Percentiles rank a stretch among this genome's conserved stretches.
Conservation (phyloP, 2,329 filamentous ascomycete genomes). For the Graphium sp. region DNA sequence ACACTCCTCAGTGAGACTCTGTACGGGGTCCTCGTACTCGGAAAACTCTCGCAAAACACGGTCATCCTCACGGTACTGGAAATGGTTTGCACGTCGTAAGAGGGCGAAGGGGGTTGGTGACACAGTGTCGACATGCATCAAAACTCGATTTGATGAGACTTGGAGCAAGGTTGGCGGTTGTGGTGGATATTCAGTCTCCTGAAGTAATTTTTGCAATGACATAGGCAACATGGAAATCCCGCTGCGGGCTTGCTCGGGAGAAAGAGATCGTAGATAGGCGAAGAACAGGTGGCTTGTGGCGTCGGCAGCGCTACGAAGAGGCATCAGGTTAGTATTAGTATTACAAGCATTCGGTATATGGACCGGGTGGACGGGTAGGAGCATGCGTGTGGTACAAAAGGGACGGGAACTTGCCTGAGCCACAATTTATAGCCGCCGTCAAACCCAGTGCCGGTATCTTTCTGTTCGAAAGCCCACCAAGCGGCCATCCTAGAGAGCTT, state of each 20-base stretch:
- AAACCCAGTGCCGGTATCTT: conserved; percentile 76
- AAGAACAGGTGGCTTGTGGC: conserved; percentile 96
- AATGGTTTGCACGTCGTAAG: conserved; percentile 78
- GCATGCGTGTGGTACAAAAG: not conserved
- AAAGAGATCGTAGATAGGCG: conserved; percentile 79
- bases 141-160: conserved; percentile 68
- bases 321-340: conserved; percentile 13
- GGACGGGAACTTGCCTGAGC: conserved; percentile 42
- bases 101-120: conserved; percentile 90
- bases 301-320: conserved; percentile 57
- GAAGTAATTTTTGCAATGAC: conserved; percentile 76
- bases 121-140: conserved; percentile 92
- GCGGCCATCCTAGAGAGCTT: conserved; percentile 91
- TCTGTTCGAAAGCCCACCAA: conserved; percentile 97
- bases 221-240: conserved; percentile 77
- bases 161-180: conserved; percentile 61
- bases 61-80: conserved; percentile 86
- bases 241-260: conserved; percentile 61
- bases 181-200: conserved; percentile 90
- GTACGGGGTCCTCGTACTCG: conserved; percentile 74
- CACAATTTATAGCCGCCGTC: conserved; percentile 87
- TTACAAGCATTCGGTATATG: conserved; percentile 3
- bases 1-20: conserved; percentile 85
- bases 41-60: conserved; percentile 71
- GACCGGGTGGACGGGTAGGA: not conserved